Evolutionary conservation across 192 early-diverging fungal genomes (phyloP), one percentile per base, ranked within the genome.

Genomic region (Mortierella claussenii): DNA sequence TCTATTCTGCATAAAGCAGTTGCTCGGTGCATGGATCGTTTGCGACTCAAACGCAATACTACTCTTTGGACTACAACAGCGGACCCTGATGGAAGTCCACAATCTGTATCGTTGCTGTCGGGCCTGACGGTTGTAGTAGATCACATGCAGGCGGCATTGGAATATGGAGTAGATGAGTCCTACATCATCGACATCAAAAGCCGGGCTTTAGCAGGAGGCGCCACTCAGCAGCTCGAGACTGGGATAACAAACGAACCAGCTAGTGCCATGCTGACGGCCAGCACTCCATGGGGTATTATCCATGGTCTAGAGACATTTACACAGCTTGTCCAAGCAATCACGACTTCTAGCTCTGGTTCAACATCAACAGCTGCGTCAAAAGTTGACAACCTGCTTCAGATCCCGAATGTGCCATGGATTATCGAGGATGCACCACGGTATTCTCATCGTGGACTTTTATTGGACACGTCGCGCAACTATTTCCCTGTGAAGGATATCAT

Each of bases 381-480:
- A n/a, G n/a, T n/a, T n/a, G 48, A 74, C 6, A 76, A 67, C 32
- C 26, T 12, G 20, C 47, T 76, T 13, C 64, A 62, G 21, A 62
- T 76, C 47, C 73, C 73, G 0, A 76, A 76, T 46, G 37, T 45
- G 13, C 73, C 73, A 26, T 76, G 73, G 73, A 45, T 34, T 10
- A 90, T 94, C 33, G 50, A 65, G 17, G 93, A 94, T 68, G 74
- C 49, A 40, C 93, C 93, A 20, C 75, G 43, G 8, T 89, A 83
- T 65, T 60, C 73, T 28, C 90, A 94, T 52, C 90, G 93, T 37
- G 93, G 93, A 0, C 28, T 94, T 6, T 58, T 91, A 68, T 54
- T 94, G 37, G 93, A 94, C 59, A 94, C 93, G 11, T 69, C 93
- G 26, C 83, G 93, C 37, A 90, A 94, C 73, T 94, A 81, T 59